Percentiles rank a stretch among this genome's conserved stretches.
Evolutionary conservation across 108 stramenopile genomes (phyloP).

Genomic region (Pseudonitzschia pungens): DNA sequence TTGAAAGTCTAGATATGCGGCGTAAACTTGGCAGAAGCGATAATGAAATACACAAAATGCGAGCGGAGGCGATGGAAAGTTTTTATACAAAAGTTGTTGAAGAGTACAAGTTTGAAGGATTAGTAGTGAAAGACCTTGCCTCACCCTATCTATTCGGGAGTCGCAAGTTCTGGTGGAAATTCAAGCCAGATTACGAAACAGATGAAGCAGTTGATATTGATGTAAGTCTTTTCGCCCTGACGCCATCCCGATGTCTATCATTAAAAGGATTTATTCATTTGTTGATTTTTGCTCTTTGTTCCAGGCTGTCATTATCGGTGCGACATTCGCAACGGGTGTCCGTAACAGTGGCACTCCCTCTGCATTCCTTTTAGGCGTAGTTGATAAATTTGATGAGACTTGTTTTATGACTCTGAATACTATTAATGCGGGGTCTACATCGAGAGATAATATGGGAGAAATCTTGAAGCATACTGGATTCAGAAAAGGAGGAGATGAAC

Average conservation of each 20-base stretch:
- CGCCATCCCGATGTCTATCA: not conserved
- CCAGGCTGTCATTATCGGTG: constrained; percentile 47
- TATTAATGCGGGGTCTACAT: constrained; percentile 49
- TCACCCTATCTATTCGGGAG: constrained; percentile 68
- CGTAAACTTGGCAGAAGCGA: constrained; percentile 25
- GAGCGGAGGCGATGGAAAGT: constrained; percentile 57
- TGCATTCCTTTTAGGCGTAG: constrained; percentile 62
- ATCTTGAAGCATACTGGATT: constrained; percentile 55
- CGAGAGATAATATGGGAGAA: constrained; percentile 29
- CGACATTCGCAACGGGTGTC: constrained; percentile 50
- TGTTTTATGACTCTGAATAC: constrained; percentile 61
- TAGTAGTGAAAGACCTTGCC: constrained; percentile 79
- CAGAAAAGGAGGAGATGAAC: constrained; percentile 32
- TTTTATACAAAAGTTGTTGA: constrained; percentile 70
- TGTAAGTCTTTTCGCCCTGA: constrained; percentile 18
- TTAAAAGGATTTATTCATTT: not conserved
- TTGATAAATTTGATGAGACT: constrained; percentile 49
- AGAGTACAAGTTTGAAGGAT: constrained; percentile 63
- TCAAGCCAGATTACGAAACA: constrained; percentile 59
- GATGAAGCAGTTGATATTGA: constrained; percentile 66
- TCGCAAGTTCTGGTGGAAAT: constrained; percentile 75
- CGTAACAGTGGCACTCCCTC: constrained; percentile 44
- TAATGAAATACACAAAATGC: constrained; percentile 54
- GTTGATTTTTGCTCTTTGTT: not conserved
- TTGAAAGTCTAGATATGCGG: constrained; percentile 25